phyloP scores from a whole-genome alignment of 352 stramenopile genomes.

The Lagenidium giganteum region DNA sequence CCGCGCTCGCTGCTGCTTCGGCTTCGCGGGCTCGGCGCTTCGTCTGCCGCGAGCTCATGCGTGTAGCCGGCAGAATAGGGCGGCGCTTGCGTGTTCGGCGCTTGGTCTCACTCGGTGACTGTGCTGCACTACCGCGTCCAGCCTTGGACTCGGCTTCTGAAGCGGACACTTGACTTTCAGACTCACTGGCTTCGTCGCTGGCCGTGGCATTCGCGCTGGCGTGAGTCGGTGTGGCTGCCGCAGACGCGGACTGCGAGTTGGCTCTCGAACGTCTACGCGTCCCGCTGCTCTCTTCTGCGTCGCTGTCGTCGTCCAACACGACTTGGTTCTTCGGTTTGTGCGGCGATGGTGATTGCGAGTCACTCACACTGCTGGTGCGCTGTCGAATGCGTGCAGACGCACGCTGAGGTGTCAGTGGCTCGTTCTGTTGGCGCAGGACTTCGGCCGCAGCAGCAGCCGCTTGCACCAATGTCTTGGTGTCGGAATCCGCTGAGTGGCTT shows the following conservation, averaged over 20 bases:
- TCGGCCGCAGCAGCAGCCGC: conserved; percentile 7
- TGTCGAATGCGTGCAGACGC: conserved; percentile 45
- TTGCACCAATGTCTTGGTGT: conserved; percentile 6
- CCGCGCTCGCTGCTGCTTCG: conserved; percentile 25
- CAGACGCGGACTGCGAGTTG: conserved; percentile 17
- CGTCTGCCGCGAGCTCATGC: conserved; percentile 60
- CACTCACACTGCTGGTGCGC: conserved; percentile 36
- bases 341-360: conserved; percentile 21
- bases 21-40: conserved; percentile 42
- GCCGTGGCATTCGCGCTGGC: conserved; percentile 14
- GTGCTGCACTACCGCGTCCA: conserved; percentile 14
- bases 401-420: conserved; percentile 35
- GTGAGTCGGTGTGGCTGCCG: conserved; percentile 5
- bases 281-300: no score
- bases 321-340: background rate
- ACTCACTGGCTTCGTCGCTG: conserved; percentile 48
- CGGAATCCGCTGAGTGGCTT: background rate
- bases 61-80: conserved; percentile 41
- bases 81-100: conserved; percentile 37
- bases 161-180: conserved; percentile 51
- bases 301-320: conserved; percentile 4
- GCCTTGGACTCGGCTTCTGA: conserved; percentile 39
- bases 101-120: conserved; percentile 18
- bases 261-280: no score
- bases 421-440: conserved; percentile 1